A percentile compares a stretch with the other conserved stretches of the same genome.
phyloP scores from a whole-genome alignment of 306 rosid species.

The Vigna radiata region DNA sequence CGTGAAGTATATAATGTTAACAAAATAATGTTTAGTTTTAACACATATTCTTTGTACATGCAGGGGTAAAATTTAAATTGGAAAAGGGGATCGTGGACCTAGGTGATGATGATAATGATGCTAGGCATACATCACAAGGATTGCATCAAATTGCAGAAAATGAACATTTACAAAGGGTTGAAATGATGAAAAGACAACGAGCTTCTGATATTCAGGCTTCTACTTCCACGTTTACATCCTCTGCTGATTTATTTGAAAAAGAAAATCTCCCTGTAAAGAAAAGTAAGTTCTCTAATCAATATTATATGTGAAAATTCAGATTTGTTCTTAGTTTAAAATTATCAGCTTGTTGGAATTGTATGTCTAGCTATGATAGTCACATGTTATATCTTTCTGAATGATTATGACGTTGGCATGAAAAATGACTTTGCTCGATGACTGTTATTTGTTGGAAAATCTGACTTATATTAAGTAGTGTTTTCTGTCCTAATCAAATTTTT shows the following conservation, averaged over 20 bases:
- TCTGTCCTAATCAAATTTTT: no score
- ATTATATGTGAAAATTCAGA: not conserved
- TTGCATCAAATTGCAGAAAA: not conserved
- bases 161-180: not conserved
- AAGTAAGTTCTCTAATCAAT: constrained; percentile 6
- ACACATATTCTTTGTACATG: no score
- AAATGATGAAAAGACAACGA: not conserved
- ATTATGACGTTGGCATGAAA: no score
- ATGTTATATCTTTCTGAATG: no score
- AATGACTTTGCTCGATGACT: no score
- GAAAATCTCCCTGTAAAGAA: constrained; percentile 8
- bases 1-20: not conserved
- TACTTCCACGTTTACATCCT: not conserved
- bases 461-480: no score
- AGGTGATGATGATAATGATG: no score
- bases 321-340: not conserved
- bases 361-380: not conserved
- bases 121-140: no score
- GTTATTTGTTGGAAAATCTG: no score
- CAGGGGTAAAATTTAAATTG: no score
- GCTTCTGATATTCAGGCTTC: not conserved
- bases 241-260: not conserved
- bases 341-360: not conserved
- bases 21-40: no score
- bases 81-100: no score